These are phyloP conservation scores for Chaetomidium leptoderma DNA, from an alignment of 495 filamentous ascomycete genomes.

Conservation along the genomic window DNA sequence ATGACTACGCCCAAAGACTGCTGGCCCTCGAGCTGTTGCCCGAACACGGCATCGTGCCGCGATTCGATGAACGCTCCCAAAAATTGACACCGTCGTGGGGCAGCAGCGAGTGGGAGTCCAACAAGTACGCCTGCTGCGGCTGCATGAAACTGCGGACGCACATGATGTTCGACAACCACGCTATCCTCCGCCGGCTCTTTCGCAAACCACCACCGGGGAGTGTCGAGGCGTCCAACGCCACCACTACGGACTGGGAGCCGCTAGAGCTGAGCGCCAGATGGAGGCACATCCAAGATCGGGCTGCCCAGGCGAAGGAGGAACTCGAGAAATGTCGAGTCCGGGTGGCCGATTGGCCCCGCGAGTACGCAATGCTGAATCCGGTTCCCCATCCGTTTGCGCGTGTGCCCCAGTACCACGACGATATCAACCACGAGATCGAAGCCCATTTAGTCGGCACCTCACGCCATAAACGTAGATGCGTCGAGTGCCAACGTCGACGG, in stretches of 20 bases:
- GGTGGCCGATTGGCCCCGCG: neutral
- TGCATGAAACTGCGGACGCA: constrained; percentile 28
- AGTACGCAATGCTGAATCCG: neutral
- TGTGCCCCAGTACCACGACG: neutral
- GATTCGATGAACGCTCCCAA: constrained; percentile 5
- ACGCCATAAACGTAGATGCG: constrained; percentile 20
- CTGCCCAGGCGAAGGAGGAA: neutral
- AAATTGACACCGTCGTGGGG: constrained; percentile 9
- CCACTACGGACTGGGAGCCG: constrained; percentile 22
- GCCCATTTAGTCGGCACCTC: constrained; percentile 12
- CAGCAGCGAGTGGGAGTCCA: constrained; percentile 14
- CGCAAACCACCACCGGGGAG: constrained; percentile 26
- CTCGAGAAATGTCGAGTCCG: neutral
- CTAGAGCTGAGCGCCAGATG: neutral
- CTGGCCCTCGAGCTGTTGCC: constrained; percentile 28
- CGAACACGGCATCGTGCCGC: constrained; percentile 23
- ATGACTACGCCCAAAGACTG: constrained; percentile 21
- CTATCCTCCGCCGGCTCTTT: constrained; percentile 16
- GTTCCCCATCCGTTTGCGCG: neutral
- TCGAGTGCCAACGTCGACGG: constrained; percentile 4
- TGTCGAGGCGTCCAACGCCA: constrained; percentile 12
- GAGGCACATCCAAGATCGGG: constrained; percentile 5
- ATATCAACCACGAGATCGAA: neutral
- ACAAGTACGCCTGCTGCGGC: constrained; percentile 27
- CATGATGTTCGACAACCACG: constrained; percentile 25